These are phyloP conservation scores for Aristolochia fimbriata DNA, from an alignment of 164 flowering plant genomes.

Conservation along the genomic window DNA sequence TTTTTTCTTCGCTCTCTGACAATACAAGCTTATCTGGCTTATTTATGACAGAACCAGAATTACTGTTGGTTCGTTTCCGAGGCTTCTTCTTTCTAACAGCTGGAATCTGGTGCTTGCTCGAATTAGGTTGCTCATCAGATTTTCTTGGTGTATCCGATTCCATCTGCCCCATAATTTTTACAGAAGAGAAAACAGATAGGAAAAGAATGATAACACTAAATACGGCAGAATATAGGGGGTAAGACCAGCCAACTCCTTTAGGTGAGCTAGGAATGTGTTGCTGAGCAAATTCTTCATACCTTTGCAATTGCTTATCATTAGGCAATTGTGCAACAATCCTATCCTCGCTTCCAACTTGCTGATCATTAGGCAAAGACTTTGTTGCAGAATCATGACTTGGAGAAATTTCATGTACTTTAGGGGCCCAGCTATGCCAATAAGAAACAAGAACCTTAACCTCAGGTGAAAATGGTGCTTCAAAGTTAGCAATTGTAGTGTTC, in stretches of 20 bases:
- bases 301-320: neutral
- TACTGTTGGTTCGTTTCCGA: constrained; percentile 27
- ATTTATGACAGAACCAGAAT: constrained; percentile 14
- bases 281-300: constrained; percentile 2
- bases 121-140: constrained; percentile 11
- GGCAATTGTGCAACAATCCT: neutral
- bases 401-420: constrained; percentile 8
- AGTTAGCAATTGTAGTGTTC: constrained; percentile 41
- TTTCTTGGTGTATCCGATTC: constrained; percentile 3
- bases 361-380: constrained; percentile 7
- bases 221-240: constrained; percentile 1
- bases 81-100: constrained; percentile 41
- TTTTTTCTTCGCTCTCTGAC: constrained; percentile 16
- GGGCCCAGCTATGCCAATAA: constrained; percentile 17
- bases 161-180: constrained; percentile 5
- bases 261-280: neutral
- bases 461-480: constrained; percentile 32
- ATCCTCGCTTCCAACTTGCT: constrained; percentile 11
- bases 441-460: constrained; percentile 17
- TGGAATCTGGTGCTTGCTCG: constrained; percentile 9
- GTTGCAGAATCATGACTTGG: constrained; percentile 3
- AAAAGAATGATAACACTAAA: neutral
- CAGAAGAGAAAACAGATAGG: constrained; percentile 3
- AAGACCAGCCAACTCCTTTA: neutral
- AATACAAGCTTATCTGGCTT: constrained; percentile 10